Base-by-base conservation (phyloP, 2,329 filamentous ascomycete genomes). In the Colletotrichum aenigma region DNA sequence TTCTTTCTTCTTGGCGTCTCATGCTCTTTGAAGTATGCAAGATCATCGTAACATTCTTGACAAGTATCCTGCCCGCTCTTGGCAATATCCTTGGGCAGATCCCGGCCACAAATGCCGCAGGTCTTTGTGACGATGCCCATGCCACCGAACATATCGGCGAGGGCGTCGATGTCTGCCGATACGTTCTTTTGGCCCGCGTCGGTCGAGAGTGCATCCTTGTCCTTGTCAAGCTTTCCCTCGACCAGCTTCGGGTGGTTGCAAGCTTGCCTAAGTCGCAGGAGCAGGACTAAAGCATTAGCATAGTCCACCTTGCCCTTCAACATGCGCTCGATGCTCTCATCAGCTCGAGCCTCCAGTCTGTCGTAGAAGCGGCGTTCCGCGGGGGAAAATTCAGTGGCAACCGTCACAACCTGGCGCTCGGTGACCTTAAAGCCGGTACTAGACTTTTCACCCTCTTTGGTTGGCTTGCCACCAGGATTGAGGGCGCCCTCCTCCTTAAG, bases 241-340 rank as follows among this genome's bases (percentile, higher is more conserved):
- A 98, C 94, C 61, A 99, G 89, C 78, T 95, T 93, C 0, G 96
- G 96, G 82, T 99, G 97, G 81, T 99, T 98, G 84, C 97, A 99
- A 24, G 96, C 95, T 84, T 99, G 97, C 75, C 97, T 91, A 76
- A 99, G 88, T 52, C 97, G 93, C 71, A 99, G 87, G n/a, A 99
- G 91, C 76, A 99, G 87, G 15, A 98, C 96, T 81, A 99, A 91
- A 21, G 97, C 97, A 80, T 96, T 97, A 74, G 97, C 96, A 82
- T 98, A 98, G 86, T 96, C 97, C 69, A 96, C 87, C 81, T 95
- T 92, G 8, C 92, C 93, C 66, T 91, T 92, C 93, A 98, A 96
- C 94, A 98, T 97, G 82, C 93, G 91, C 80, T 97, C 93, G 66
- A 99, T 90, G 80, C 95, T 96, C 81, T 93, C 92, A 82, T 98